phyloP scores from a whole-genome alignment of 768 basidiomycete genomes.

The Tulasnella sp. region DNA sequence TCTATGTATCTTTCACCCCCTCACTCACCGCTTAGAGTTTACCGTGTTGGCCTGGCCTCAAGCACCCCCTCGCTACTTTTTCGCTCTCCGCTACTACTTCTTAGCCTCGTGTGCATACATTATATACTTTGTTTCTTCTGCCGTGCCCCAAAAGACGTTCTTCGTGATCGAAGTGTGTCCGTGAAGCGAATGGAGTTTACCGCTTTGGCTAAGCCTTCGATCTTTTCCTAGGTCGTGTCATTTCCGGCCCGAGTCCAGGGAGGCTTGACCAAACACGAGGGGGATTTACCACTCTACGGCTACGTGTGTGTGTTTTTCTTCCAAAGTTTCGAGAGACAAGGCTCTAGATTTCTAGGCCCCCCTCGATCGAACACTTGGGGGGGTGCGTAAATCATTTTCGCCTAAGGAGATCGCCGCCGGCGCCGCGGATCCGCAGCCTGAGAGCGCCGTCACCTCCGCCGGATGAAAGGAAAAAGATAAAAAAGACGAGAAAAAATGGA shows the following conservation, averaged over 20 bases:
- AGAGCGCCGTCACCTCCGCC: neutral
- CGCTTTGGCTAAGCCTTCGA: neutral
- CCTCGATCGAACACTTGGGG: neutral
- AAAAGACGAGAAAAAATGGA: neutral
- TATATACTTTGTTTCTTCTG: constrained; percentile 3
- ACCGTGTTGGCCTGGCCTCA: neutral
- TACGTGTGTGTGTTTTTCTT: neutral
- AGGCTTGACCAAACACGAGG: neutral
- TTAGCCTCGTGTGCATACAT: neutral
- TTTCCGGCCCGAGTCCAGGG: neutral
- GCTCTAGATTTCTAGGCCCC: neutral
- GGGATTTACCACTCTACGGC: neutral
- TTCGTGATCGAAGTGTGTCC: neutral
- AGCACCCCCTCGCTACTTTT: neutral
- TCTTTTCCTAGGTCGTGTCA: neutral
- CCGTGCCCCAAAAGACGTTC: neutral
- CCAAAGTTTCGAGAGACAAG: neutral
- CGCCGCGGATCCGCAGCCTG: neutral
- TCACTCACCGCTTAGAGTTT: neutral
- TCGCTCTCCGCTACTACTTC: constrained; percentile 2
- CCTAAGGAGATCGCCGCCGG: neutral
- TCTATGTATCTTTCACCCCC: neutral
- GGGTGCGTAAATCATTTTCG: neutral
- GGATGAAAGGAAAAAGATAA: neutral
- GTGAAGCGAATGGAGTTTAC: neutral